A percentile compares a stretch with the other conserved stretches of the same genome.
Evolutionary conservation across 768 basidiomycete species (phyloP).

Genomic region (Tricholoma sp.): DNA sequence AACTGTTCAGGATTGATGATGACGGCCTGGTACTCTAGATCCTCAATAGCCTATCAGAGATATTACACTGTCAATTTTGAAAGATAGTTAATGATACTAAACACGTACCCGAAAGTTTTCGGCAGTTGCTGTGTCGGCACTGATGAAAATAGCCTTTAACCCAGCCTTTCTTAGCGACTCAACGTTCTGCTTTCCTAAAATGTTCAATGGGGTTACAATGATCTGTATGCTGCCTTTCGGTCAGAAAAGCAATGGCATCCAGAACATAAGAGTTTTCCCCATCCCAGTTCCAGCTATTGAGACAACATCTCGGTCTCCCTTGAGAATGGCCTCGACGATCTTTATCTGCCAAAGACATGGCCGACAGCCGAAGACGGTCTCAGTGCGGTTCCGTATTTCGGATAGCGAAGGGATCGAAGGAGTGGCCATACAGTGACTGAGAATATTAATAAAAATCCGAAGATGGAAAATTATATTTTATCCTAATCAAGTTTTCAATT

Average conservation of each 20-base stretch:
- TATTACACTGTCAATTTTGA: too few relatives aligned
- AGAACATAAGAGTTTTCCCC: conserved; percentile 28
- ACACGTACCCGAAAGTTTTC: conserved; percentile 9
- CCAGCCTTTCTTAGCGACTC: conserved; percentile 7
- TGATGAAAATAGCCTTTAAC: conserved; percentile 15
- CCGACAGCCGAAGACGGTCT: neutral
- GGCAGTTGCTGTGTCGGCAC: conserved; percentile 11
- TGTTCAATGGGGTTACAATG: conserved; percentile 20
- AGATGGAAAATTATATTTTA: neutral
- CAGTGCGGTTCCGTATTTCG: neutral
- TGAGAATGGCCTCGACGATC: conserved; percentile 13
- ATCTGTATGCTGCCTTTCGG: conserved; percentile 15
- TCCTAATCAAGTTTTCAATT: neutral
- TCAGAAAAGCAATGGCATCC: conserved; percentile 23
- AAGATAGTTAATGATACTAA: neutral
- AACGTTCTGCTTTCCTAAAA: conserved; percentile 20
- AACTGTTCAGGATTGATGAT: neutral
- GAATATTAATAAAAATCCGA: neutral
- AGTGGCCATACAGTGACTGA: neutral
- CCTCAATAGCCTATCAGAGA: neutral
- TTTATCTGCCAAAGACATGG: conserved; percentile 20
- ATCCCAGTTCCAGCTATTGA: conserved; percentile 23
- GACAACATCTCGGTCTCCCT: conserved; percentile 17
- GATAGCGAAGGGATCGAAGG: neutral
- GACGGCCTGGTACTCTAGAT: neutral